Evolutionary conservation across 805 yeast genomes (phyloP).

Genomic region (Yarrowia deformans): DNA sequence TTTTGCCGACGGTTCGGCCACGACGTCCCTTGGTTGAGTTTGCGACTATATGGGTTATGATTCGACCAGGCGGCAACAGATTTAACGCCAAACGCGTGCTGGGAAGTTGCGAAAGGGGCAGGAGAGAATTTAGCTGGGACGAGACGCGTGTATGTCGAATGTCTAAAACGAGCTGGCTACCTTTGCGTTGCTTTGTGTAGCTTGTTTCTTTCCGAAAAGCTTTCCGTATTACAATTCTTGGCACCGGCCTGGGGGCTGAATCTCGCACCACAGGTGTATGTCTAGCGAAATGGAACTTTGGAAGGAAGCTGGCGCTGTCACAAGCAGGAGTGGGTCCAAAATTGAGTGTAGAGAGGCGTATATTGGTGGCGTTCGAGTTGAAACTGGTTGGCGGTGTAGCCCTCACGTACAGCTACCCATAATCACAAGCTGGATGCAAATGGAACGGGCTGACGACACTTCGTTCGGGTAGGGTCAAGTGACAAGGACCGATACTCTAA

Average conservation of each 20-base stretch:
- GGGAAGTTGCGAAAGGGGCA: conserved; percentile 12
- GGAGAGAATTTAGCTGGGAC: conserved; percentile 21
- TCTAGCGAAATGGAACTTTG: conserved; percentile 28
- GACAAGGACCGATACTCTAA: conserved; percentile 22
- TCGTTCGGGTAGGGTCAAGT: conserved; percentile 23
- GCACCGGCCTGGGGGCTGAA: conserved; percentile 20
- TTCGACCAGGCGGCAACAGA: conserved; percentile 7
- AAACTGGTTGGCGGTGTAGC: not conserved
- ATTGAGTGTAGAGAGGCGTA: not conserved
- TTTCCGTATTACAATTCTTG: conserved; percentile 17
- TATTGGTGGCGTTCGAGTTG: too few species aligned
- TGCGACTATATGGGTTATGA: not conserved
- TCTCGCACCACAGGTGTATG: conserved; percentile 35
- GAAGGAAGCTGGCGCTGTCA: not conserved
- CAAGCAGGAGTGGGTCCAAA: not conserved
- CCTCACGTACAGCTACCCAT: not conserved
- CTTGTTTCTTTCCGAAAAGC: not conserved
- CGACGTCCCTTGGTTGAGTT: not conserved
- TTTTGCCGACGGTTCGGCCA: not conserved
- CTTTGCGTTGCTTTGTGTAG: not conserved
- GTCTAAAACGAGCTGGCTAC: not conserved
- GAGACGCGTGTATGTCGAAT: conserved; percentile 10
- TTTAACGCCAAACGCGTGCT: conserved; percentile 30
- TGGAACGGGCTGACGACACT: not conserved
- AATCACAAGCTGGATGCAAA: not conserved